Evolutionary conservation across 768 basidiomycete species (phyloP), one percentile per base, ranked within the genome.

Genomic region (Trametes cinnabarina): DNA sequence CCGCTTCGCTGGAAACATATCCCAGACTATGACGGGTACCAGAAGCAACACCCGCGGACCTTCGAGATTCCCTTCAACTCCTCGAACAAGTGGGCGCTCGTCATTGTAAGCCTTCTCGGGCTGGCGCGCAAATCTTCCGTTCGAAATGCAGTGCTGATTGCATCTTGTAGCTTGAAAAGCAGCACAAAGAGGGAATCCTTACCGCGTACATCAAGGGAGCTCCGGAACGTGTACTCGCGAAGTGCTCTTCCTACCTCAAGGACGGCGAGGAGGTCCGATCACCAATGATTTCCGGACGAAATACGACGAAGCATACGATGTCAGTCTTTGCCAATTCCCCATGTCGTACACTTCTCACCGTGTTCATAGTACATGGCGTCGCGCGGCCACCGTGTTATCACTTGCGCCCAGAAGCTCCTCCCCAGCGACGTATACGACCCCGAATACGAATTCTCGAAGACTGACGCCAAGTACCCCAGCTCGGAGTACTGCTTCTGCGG

Each of bases 291-390:
- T 86, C 69, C 76, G 68, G 54, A 64, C 66, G 23, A 69, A 67
- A 4, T 87, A 86, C 63, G 83, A 88, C 59, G 76, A 76, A 17
- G 85, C 86, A 0, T 87, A 87, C 61, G 76, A 84, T 59, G 86
- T 85, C 54, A 35, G 80, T 63, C 14, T 22, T 30, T 50, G 3
- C 26, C 22, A 0, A 7, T 15, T 4, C 8, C 14, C 2, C n/a
- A 3, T 10, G 15, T 11, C 14, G 15, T 12, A 26, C n/a, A 12
- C 3, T 6, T 14, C 14, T 46, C 9, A 14, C n/a, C n/a, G n/a
- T n/a, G n/a, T n/a, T n/a, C n/a, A 35, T 60, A 87, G 84, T 88
- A 88, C 68, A 88, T 88, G 86, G 85, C 86, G 0, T 86, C 85
- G n/a, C 77, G 86, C 58, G 86, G 86, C 17, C 86, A 88, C 66